Percentiles rank a stretch among this genome's conserved stretches.
These are phyloP conservation scores for Dovyalis caffra DNA, from an alignment of 345 rosid genomes.

Conservation along the genomic window DNA sequence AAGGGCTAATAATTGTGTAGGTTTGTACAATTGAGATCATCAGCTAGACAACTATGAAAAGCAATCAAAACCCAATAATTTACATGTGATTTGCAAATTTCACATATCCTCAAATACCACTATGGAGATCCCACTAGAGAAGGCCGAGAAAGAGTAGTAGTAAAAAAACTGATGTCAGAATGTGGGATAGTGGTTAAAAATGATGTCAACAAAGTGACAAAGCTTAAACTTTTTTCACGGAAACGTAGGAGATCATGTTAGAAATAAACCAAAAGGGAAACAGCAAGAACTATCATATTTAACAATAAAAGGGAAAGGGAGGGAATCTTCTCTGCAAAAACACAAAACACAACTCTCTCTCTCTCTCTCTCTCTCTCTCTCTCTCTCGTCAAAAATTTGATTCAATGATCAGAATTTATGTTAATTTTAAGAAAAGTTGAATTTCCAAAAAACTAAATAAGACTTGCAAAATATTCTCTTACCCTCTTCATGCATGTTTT, in stretches of 20 bases:
- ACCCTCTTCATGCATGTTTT: conserved; percentile 22
- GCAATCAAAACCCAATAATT: conserved; percentile 2
- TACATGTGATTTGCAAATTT: neutral
- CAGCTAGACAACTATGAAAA: conserved; percentile 23
- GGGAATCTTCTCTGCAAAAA: conserved; percentile 35
- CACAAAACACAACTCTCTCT: neutral
- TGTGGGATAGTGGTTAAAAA: conserved; percentile 34
- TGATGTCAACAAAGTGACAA: conserved; percentile 47
- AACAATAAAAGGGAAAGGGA: conserved; percentile 21
- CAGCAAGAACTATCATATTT: conserved; percentile 42
- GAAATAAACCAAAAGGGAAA: conserved; percentile 30
- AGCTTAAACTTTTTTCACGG: conserved; percentile 48
- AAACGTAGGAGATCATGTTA: conserved; percentile 50
- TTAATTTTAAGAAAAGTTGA: neutral
- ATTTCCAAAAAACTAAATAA: neutral
- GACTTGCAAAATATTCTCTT: neutral
- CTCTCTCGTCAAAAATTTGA: conserved; percentile 19
- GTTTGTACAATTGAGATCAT: conserved; percentile 21
- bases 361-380: neutral
- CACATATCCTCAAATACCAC: conserved; percentile 22
- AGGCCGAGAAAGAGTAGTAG: neutral
- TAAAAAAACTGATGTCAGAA: conserved; percentile 19
- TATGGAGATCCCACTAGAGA: conserved; percentile 15
- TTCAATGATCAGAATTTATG: conserved; percentile 3
- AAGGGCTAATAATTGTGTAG: conserved; percentile 20